These are phyloP conservation scores for Stagonosporopsis chrysanthemi DNA, from an alignment of 2,329 filamentous ascomycete genomes.

Conservation along the genomic window DNA sequence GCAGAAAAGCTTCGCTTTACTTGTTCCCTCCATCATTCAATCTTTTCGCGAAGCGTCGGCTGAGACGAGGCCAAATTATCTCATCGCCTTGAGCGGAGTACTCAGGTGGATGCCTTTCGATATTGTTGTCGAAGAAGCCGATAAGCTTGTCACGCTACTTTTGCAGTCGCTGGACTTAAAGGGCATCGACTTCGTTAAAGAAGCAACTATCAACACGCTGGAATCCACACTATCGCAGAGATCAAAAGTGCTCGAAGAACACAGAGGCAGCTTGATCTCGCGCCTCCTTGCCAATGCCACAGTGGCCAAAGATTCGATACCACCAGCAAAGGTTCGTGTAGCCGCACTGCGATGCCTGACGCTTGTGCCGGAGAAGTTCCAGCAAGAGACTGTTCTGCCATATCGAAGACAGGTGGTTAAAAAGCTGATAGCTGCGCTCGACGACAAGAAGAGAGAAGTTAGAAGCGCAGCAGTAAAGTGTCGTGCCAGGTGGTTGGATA, in stretches of 20 bases:
- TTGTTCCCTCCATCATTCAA: constrained; percentile 63
- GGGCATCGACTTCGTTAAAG: constrained; percentile 62
- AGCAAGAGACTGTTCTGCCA: constrained; percentile 61
- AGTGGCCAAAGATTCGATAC: constrained; percentile 21
- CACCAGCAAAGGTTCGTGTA: constrained; percentile 54
- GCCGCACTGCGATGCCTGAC: constrained; percentile 58
- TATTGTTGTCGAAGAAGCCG: constrained; percentile 66
- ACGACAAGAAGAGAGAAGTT: constrained; percentile 69
- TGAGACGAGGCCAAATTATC: constrained; percentile 65
- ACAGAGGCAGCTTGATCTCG: constrained; percentile 64
- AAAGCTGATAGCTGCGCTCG: constrained; percentile 62
- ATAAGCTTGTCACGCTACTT: constrained; percentile 65
- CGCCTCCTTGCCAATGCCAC: constrained; percentile 60
- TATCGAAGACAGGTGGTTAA: constrained; percentile 65
- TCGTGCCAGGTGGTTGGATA: constrained; percentile 65
- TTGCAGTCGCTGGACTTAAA: constrained; percentile 68
- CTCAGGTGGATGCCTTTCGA: constrained; percentile 66
- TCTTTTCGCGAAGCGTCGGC: constrained; percentile 57
- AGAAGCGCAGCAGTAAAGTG: constrained; percentile 69
- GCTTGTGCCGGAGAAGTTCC: constrained; percentile 57
- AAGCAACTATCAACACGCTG: constrained; percentile 67
- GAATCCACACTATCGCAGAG: constrained; percentile 65
- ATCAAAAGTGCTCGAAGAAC: constrained; percentile 61
- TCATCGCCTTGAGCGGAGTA: constrained; percentile 69
- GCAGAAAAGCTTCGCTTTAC: constrained; percentile 68